Conservation (phyloP, 225 moss, liverwort and hornwort species). For the Thuidium tamariscinum region DNA sequence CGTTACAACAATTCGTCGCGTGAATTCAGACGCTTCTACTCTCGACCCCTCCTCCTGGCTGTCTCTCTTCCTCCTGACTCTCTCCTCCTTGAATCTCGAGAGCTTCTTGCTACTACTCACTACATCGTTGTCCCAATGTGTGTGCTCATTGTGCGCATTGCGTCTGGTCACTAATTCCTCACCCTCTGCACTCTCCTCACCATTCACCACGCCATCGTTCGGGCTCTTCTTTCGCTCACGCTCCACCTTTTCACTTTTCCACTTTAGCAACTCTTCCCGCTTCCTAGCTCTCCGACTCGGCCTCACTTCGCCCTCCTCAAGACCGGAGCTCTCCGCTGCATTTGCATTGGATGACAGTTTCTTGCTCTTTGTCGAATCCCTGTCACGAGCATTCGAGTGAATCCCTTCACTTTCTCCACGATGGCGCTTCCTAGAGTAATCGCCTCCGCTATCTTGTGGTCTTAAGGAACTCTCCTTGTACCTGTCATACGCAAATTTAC, state of each 20-base stretch:
- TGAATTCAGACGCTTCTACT: constrained; percentile 1
- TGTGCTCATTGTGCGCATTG: constrained; percentile 3
- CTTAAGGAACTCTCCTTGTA: neutral
- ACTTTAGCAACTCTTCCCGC: constrained; percentile 4
- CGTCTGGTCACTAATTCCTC: neutral
- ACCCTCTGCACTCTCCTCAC: neutral
- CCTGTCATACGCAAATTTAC: neutral
- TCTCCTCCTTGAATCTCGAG: constrained; percentile 32
- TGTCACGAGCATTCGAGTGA: neutral
- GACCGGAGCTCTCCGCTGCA: constrained; percentile 16
- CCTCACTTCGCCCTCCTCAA: constrained; percentile 38
- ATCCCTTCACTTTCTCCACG: neutral
- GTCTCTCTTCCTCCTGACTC: neutral
- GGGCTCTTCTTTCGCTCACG: neutral
- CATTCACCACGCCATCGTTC: neutral
- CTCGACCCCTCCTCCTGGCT: constrained; percentile 1
- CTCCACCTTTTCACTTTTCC: constrained; percentile 14
- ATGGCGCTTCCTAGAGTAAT: constrained; percentile 23
- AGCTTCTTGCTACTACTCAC: constrained; percentile 9
- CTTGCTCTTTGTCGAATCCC: neutral
- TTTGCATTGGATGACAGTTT: neutral
- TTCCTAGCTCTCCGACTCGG: constrained; percentile 31
- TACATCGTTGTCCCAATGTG: constrained; percentile 2
- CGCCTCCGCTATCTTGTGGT: neutral
- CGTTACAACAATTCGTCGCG: constrained; percentile 51